Evolutionary conservation across 2,329 filamentous ascomycete species (phyloP).

Genomic region (Curvularia sp.): DNA sequence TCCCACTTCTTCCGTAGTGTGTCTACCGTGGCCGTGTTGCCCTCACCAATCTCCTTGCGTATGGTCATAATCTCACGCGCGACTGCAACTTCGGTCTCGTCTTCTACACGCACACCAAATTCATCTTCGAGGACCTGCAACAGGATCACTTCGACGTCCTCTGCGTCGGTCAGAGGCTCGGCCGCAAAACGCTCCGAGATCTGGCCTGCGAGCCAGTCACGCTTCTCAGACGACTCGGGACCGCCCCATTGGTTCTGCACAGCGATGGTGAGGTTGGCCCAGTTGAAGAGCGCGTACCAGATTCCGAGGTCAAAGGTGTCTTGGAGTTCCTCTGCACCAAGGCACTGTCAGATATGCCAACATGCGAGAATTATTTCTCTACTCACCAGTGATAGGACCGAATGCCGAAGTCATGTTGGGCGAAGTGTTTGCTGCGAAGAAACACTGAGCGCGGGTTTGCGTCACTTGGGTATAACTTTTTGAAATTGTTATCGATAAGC

Average conservation of each 20-base stretch:
- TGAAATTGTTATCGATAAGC: slow-evolving; percentile 15
- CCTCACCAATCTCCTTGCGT: slow-evolving; percentile 67
- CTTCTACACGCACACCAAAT: slow-evolving; percentile 91
- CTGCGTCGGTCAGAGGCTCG: slow-evolving; percentile 69
- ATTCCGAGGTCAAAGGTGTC: slow-evolving; percentile 78
- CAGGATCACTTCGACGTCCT: slow-evolving; percentile 83
- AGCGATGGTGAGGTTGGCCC: slow-evolving; percentile 86
- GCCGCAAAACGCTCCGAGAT: slow-evolving; percentile 76
- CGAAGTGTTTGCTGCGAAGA: slow-evolving; percentile 7
- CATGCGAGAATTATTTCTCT: not conserved
- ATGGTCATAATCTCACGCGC: slow-evolving; percentile 75
- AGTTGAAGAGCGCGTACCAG: slow-evolving; percentile 82
- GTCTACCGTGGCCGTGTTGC: slow-evolving; percentile 70
- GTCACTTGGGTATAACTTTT: slow-evolving; percentile 13
- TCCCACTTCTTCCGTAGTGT: slow-evolving; percentile 68
- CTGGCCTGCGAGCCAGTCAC: slow-evolving; percentile 93
- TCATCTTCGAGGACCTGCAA: slow-evolving; percentile 94
- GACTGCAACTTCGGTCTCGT: slow-evolving; percentile 79
- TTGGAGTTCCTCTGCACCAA: slow-evolving; percentile 35
- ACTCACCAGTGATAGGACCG: slow-evolving; percentile 13
- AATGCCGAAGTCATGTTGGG: slow-evolving; percentile 15
- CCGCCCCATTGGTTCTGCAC: slow-evolving; percentile 90
- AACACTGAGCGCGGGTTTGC: slow-evolving; percentile 11
- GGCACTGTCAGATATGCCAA: slow-evolving; percentile 11
- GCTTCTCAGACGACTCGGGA: slow-evolving; percentile 80